A percentile compares a stretch with the other conserved stretches of the same genome.
Conservation (phyloP, 352 stramenopile species). For the Vaucheria bursata region DNA sequence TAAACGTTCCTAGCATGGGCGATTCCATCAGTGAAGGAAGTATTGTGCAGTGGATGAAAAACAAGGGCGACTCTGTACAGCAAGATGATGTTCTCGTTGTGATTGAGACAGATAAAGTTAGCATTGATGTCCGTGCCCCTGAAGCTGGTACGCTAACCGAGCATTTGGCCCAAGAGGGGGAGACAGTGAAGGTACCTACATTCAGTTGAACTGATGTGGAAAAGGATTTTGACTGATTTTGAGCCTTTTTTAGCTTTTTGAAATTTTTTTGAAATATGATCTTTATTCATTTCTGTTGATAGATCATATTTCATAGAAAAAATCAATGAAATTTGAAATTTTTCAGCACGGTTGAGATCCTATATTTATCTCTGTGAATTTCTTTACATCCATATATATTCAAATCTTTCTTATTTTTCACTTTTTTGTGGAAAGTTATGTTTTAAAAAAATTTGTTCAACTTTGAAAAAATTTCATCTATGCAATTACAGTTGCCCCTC, state of each 20-base stretch:
- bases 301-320: no score
- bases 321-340: no score
- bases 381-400: no score
- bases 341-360: no score
- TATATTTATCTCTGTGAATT: no score
- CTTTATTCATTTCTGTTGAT: no score
- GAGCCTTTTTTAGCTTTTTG: neutral
- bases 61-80: conserved; percentile 85
- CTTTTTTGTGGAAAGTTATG: no score
- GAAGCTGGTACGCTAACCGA: conserved; percentile 77
- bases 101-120: conserved; percentile 98
- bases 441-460: no score
- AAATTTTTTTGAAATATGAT: neutral
- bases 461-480: no score
- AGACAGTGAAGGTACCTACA: conserved; percentile 85
- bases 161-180: conserved; percentile 83
- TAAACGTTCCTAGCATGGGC: conserved; percentile 50
- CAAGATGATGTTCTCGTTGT: conserved; percentile 90
- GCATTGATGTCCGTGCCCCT: conserved; percentile 77
- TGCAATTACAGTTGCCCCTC: no score
- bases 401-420: no score
- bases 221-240: neutral
- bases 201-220: neutral
- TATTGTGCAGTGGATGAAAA: conserved; percentile 86
- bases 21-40: conserved; percentile 97